Base-by-base conservation (phyloP, 225 moss, liverwort and hornwort species). In the Ulota crispa region DNA sequence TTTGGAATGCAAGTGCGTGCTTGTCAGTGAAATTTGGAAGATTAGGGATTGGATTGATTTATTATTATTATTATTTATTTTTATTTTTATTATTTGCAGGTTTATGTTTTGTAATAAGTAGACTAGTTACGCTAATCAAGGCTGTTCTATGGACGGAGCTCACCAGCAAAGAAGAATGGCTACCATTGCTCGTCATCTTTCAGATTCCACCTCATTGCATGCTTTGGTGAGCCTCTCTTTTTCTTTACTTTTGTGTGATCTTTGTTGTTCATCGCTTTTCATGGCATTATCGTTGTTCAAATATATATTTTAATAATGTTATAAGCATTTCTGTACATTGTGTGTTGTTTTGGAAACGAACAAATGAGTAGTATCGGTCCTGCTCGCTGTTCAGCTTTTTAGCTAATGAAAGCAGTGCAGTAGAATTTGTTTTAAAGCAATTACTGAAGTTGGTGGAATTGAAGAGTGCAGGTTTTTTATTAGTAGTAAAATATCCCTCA, bases 131-230 rank as follows among this genome's bases (percentile, higher is more conserved):
- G 31, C 4, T 14, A 32, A 34, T 71, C 43, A 52, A 64, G 57
- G 30, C 68, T 70, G 23, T 12, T 52, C 68, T 43, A 90, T 90
- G 90, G 88, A 84, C 70, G 73, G 70, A 32, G 83, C 39, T 64
- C 86, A 79, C 73, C 82, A 80, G 79, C 82, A 81, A 56, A 74
- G 90, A 66, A 86, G 90, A 78, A 53, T 90, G 80, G 86, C 78
- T 57, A 82, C 84, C 37, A 81, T 90, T 80, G 88, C 83, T 80
- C 90, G 90, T 47, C 90, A 90, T 74, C 80, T 90, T 45, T 36
- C 86, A 19, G 82, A 88, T 16, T 86, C 90, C 50, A 84, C 88
- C 62, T 90, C 90, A 20, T 85, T 90, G 86, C 88, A 88, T 78
- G 77, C 86, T 70, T 47, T 90, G 90, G 90, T 90, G 55, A 80